These are phyloP conservation scores for Microbotryum violaceum DNA, from an alignment of 1,284 basidiomycete genomes.

Conservation along the genomic window DNA sequence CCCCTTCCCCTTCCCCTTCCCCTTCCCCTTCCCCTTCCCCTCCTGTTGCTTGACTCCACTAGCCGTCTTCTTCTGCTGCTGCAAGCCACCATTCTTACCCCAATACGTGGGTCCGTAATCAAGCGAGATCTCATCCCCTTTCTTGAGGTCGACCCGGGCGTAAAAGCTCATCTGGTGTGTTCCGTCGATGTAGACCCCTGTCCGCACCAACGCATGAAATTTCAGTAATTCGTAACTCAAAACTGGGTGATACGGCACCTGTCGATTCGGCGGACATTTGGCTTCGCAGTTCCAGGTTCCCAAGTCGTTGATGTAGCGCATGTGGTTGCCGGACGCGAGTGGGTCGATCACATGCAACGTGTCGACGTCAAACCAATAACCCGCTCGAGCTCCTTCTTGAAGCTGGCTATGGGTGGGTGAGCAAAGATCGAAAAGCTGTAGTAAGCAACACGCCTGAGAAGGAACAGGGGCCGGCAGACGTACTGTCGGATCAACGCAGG, in stretches of 20 bases:
- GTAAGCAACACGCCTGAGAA: not conserved
- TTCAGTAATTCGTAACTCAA: too few species aligned
- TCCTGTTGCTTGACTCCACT: too few species aligned
- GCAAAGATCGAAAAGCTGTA: too few species aligned
- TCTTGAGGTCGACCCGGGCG: not conserved
- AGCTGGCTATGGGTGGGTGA: too few species aligned
- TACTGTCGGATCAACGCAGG: not conserved
- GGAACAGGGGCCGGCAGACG: too few species aligned
- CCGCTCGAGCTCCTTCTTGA: too few species aligned
- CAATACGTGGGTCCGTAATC: constrained; percentile 4
- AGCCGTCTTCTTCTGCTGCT: too few species aligned
- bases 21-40: too few species aligned
- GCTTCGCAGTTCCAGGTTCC: not conserved
- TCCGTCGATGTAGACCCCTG: constrained; percentile 6
- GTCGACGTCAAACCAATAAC: constrained; percentile 12
- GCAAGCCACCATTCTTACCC: not conserved
- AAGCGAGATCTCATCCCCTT: constrained; percentile 9
- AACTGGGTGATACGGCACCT: too few species aligned
- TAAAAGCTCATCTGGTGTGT: constrained; percentile 9
- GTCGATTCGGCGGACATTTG: not conserved
- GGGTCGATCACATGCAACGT: not conserved
- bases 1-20: too few species aligned
- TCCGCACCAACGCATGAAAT: too few species aligned
- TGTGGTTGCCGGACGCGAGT: not conserved
- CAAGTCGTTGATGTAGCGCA: constrained; percentile 9